phyloP scores from a whole-genome alignment of 495 filamentous ascomycete species.

The Cercophora newfieldiana region DNA sequence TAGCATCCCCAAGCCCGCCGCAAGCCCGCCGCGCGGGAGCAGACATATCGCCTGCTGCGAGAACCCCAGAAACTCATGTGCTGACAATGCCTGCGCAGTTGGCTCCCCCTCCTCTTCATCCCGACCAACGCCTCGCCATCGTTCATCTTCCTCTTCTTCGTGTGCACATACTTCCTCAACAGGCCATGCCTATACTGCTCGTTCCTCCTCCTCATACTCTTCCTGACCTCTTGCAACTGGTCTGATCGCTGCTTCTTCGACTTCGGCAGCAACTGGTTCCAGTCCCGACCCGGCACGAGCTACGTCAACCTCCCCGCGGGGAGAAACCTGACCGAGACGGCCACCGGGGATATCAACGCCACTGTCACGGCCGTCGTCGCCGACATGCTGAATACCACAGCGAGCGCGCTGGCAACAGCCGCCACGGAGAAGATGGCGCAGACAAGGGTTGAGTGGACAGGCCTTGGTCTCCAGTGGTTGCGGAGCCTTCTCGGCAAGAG shows the following conservation, averaged over 20 bases:
- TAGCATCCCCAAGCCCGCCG: conserved; percentile 27
- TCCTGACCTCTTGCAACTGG: conserved; percentile 89
- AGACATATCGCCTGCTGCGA: background rate
- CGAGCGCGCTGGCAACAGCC: conserved; percentile 63
- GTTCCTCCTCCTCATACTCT: conserved; percentile 82
- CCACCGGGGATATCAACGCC: conserved; percentile 37
- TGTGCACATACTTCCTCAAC: conserved; percentile 86
- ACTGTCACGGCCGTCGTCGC: conserved; percentile 44
- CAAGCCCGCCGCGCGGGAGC: background rate
- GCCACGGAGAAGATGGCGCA: conserved; percentile 63
- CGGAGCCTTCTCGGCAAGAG: conserved; percentile 69
- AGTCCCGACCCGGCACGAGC: conserved; percentile 51
- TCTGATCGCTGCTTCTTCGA: conserved; percentile 88
- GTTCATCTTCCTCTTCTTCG: conserved; percentile 88
- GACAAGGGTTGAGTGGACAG: conserved; percentile 67
- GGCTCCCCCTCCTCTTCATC: conserved; percentile 73
- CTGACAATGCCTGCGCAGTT: conserved; percentile 43
- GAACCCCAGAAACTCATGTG: conserved; percentile 9
- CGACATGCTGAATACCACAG: conserved; percentile 68
- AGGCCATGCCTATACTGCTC: conserved; percentile 91
- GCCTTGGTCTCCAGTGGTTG: conserved; percentile 80
- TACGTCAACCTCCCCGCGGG: conserved; percentile 26
- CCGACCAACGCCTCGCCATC: conserved; percentile 77
- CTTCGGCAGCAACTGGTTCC: conserved; percentile 79
- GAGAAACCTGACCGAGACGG: conserved; percentile 29